phyloP scores from a whole-genome alignment of 176 grass and related monocot genomes.

The Cenchrus fungigraminus region DNA sequence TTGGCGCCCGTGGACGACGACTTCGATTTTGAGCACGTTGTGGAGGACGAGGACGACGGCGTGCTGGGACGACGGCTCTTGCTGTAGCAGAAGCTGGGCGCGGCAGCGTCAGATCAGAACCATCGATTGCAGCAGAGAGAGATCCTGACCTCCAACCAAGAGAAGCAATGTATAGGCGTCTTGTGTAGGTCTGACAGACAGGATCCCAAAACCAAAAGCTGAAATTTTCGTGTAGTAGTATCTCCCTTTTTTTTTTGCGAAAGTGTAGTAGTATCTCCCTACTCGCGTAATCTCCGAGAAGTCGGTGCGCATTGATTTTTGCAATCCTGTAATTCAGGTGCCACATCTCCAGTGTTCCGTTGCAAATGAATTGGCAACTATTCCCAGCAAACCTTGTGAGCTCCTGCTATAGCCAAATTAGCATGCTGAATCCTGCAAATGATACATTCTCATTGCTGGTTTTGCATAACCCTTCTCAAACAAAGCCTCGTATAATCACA shows the following conservation, averaged over 20 bases:
- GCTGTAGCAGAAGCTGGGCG: slow-evolving; percentile 36
- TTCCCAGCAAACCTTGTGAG: not conserved
- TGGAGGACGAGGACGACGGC: slow-evolving; percentile 26
- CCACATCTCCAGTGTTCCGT: not conserved
- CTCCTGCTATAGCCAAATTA: not conserved
- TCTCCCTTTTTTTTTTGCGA: too few relatives aligned
- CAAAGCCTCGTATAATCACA: not conserved
- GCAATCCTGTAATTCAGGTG: not conserved
- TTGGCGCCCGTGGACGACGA: slow-evolving; percentile 52
- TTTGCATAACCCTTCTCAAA: not conserved
- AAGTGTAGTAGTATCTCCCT: not conserved
- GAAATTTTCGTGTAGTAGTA: not conserved
- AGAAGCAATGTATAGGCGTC: slow-evolving; percentile 39
- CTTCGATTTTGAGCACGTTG: slow-evolving; percentile 37
- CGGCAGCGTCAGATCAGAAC: not conserved
- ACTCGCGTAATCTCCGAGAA: not conserved
- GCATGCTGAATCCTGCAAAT: not conserved
- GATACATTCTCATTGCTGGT: not conserved
- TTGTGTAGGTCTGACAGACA: not conserved
- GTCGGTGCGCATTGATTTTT: slow-evolving; percentile 21
- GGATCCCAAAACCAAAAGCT: slow-evolving; percentile 24
- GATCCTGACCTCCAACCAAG: not conserved
- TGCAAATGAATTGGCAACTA: not conserved
- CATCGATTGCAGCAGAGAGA: not conserved
- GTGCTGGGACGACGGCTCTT: slow-evolving; percentile 48